Percentiles rank a stretch among this genome's conserved stretches.
phyloP scores from a whole-genome alignment of 2,329 filamentous ascomycete genomes.

The Stagonosporopsis vannaccii region DNA sequence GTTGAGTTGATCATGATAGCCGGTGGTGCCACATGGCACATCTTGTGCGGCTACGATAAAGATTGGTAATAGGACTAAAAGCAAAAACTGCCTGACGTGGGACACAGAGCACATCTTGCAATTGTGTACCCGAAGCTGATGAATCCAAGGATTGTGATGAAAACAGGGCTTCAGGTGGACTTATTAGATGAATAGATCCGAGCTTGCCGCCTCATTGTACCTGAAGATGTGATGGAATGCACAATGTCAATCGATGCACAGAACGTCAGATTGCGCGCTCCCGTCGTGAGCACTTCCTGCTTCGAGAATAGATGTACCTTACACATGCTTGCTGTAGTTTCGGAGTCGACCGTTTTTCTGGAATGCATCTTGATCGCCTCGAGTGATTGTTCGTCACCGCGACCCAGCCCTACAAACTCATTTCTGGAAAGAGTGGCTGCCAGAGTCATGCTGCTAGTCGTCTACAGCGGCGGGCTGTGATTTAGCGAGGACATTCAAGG shows the following conservation, averaged over 20 bases:
- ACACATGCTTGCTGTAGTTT: not conserved
- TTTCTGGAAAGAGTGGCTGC: not conserved
- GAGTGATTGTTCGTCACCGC: not conserved
- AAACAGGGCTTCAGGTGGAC: not conserved
- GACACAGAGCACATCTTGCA: not conserved
- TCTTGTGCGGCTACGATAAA: not conserved
- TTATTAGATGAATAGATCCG: not conserved
- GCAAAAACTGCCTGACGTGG: not conserved
- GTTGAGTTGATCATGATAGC: constrained; percentile 18
- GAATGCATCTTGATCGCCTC: not conserved
- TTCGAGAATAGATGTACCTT: not conserved
- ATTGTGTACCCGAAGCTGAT: not conserved
- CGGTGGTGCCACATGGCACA: constrained; percentile 20
- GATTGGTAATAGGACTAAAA: not conserved
- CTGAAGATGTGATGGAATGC: not conserved
- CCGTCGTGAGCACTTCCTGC: not conserved
- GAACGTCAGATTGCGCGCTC: not conserved
- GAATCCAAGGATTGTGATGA: not conserved
- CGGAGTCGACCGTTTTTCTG: not conserved
- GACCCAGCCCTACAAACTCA: not conserved
- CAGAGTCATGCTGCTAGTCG: not conserved
- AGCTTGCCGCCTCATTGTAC: not conserved
- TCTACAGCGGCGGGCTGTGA: not conserved
- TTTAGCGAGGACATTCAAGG: not conserved
- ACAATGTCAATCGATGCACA: not conserved